Evolutionary conservation across 306 rosid genomes (phyloP), one percentile per base, ranked within the genome.

Genomic region (Citrullus mucosospermus): DNA sequence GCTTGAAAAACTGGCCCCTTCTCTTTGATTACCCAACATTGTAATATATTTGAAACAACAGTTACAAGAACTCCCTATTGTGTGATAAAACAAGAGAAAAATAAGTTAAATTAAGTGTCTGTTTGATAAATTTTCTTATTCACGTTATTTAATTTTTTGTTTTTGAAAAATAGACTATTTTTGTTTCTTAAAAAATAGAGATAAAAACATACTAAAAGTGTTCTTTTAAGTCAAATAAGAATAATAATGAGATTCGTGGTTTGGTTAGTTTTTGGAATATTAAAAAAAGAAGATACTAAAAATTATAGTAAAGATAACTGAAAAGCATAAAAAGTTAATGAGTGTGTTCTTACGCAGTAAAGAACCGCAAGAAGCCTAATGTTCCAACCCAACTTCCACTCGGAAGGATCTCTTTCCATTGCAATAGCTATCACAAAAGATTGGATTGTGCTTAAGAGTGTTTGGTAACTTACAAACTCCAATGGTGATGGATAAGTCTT

Each of bases 361-460:
- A 86, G 58, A 1, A 93, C 86, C 41, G 98, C 89, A 3, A 90
- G 63, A 20, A 93, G 92, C 73, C 89, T 81, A 78, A 93, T 78
- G 79, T 93, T 82, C 91, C 91, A 91, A 20, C 89, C 88, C 85
- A 93, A 78, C 76, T 89, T 88, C 97, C 98, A 93, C 79, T 91
- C 84, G n/a, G 85, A 80, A 53, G 88, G 78, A 65, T 88, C 85
- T 80, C 97, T 90, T 85, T 90, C 98, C 53, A 90, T 39, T 4
- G 83, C 92, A 48, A 91, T 76, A 15, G 96, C 97, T 10, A 93
- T 81, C 30, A 41, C 87, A 30, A 93, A 86, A 2, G 93, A 76
- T 80, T 93, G 97, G 80, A 87, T 80, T 58, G 90, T 81, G 46
- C 96, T 93, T 17, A 86, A 80, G 71, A 80, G 77, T 32, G 96